Conservation (phyloP, 352 stramenopile genomes). For the Phytophthora parvispora region DNA sequence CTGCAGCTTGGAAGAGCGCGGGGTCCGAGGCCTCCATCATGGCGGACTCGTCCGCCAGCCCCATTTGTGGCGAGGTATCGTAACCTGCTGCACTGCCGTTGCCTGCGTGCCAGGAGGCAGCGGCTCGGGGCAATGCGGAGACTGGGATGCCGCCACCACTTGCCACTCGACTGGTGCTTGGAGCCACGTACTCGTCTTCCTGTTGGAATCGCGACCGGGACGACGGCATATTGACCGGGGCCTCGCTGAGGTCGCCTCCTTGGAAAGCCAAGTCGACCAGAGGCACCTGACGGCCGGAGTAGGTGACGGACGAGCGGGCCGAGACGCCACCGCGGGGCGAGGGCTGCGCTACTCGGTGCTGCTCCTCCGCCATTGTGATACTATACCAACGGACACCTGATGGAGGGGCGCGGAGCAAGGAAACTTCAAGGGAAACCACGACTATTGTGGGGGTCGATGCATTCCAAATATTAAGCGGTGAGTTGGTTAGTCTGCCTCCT, state of each 20-base stretch:
- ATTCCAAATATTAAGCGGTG: conserved; percentile 4
- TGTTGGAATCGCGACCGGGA: conserved; percentile 28
- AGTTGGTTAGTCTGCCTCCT: not conserved
- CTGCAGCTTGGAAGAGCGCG: conserved; percentile 76
- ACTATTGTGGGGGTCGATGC: not conserved
- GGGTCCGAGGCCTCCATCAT: conserved; percentile 71
- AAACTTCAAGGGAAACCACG: not conserved
- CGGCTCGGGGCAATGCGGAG: conserved; percentile 24
- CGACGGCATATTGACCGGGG: conserved; percentile 22
- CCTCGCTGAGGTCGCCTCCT: conserved; percentile 6
- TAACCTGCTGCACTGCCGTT: conserved; percentile 34
- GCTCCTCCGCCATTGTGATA: conserved; percentile 31
- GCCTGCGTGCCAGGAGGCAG: conserved; percentile 45
- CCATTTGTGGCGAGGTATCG: conserved; percentile 18
- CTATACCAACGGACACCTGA: not conserved
- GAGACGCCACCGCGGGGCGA: conserved; percentile 23
- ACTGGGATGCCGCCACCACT: conserved; percentile 12
- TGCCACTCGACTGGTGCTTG: conserved; percentile 29
- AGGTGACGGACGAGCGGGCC: conserved; percentile 27
- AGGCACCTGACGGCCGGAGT: conserved; percentile 36
- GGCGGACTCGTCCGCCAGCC: conserved; percentile 50
- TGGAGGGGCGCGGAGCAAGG: conserved; percentile 18
- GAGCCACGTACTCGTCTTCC: conserved; percentile 30
- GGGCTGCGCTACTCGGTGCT: conserved; percentile 31
- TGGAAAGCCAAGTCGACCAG: conserved; percentile 49